phyloP scores from a whole-genome alignment of 345 rosid species.

The Carallia brachiata region DNA sequence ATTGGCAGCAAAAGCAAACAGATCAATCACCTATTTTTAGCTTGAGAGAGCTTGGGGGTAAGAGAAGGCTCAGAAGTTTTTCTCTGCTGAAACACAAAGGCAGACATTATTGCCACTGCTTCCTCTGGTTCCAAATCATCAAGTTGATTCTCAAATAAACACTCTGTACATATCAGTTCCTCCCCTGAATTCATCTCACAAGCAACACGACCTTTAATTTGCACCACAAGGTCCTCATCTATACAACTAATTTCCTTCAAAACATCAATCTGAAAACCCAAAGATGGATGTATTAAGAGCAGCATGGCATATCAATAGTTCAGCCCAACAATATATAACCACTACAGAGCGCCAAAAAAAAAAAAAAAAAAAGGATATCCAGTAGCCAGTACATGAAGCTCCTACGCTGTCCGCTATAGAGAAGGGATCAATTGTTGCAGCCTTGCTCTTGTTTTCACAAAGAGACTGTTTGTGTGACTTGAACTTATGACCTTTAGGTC shows the following conservation, averaged over 20 bases:
- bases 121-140: conserved; percentile 95
- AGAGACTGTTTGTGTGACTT: too few species aligned
- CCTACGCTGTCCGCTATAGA: too few species aligned
- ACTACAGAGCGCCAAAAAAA: neutral
- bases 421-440: too few species aligned
- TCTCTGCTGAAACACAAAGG: conserved; percentile 96
- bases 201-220: conserved; percentile 95
- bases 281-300: conserved; percentile 17
- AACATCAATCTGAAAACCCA: conserved; percentile 72
- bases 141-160: conserved; percentile 91
- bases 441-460: too few species aligned
- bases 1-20: neutral
- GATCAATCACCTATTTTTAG: conserved; percentile 59
- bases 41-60: conserved; percentile 68
- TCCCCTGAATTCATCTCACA: conserved; percentile 99
- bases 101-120: conserved; percentile 97
- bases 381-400: too few species aligned
- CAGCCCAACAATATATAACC: conserved; percentile 13
- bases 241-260: conserved; percentile 84
- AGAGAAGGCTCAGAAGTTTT: conserved; percentile 82
- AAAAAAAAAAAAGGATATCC: neutral
- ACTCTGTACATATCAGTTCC: conserved; percentile 86
- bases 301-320: conserved; percentile 1
- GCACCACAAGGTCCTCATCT: conserved; percentile 85
- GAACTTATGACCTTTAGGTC: too few species aligned